A percentile compares a stretch with the other conserved stretches of the same genome.
Conservation (phyloP, 164 flowering plant species). For the Warburgia ugandensis region DNA sequence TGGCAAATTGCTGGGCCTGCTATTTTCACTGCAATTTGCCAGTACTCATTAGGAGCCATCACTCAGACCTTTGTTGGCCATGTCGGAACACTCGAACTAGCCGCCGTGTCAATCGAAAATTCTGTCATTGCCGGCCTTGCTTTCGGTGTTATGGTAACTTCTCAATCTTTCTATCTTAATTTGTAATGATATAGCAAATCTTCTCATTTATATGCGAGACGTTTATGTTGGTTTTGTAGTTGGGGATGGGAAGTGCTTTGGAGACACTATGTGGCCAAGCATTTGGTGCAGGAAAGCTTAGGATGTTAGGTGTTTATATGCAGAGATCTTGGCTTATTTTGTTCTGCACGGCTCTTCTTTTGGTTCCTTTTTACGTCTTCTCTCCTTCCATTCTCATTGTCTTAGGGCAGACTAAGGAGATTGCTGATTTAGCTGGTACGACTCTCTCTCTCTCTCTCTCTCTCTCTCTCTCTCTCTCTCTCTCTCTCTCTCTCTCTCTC, state of each 20-base stretch:
- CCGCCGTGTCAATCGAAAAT: conserved; percentile 3
- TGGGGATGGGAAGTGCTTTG: conserved; percentile 85
- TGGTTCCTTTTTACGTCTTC: conserved; percentile 5
- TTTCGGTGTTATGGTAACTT: conserved; percentile 7
- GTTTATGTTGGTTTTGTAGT: conserved; percentile 18
- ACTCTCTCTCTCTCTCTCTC: too few relatives aligned
- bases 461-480: too few relatives aligned
- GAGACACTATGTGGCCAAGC: conserved; percentile 90
- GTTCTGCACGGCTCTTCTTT: background rate
- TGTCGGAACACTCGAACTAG: background rate
- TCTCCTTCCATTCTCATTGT: conserved; percentile 6
- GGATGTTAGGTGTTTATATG: conserved; percentile 81
- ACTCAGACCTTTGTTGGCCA: conserved; percentile 9
- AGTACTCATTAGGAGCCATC: conserved; percentile 4
- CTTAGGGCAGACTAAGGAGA: conserved; percentile 5
- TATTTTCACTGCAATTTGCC: conserved; percentile 8
- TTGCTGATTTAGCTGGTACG: conserved; percentile 8
- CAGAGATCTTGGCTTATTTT: conserved; percentile 81
- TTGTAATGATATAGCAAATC: background rate
- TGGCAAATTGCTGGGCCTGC: conserved; percentile 10
- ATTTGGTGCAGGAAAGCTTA: conserved; percentile 59
- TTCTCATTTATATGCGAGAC: background rate
- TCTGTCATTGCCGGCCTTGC: conserved; percentile 4
- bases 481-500: too few relatives aligned
- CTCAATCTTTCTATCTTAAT: background rate